These are phyloP conservation scores for Daldinia vernicosa DNA, from an alignment of 495 filamentous ascomycete genomes.

Conservation along the genomic window DNA sequence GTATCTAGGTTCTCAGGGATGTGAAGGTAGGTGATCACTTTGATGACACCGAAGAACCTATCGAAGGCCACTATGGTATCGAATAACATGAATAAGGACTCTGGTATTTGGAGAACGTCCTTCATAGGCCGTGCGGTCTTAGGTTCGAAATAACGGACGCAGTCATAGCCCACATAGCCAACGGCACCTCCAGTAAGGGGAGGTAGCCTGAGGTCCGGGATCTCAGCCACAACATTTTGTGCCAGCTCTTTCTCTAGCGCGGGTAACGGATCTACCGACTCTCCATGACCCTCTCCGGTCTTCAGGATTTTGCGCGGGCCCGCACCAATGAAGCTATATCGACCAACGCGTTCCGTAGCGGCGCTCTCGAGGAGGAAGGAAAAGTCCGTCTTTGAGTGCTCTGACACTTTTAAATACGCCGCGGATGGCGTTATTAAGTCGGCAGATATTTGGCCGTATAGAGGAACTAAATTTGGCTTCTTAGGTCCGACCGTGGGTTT, in stretches of 20 bases:
- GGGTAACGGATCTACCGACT: conserved; percentile 81
- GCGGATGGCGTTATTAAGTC: conserved; percentile 91
- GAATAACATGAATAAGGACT: conserved; percentile 97
- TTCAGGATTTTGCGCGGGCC: conserved; percentile 86
- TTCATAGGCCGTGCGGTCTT: conserved; percentile 86
- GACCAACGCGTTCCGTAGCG: conserved; percentile 88
- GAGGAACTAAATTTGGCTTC: conserved; percentile 78
- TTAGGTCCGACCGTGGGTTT: conserved; percentile 35
- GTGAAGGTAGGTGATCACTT: conserved; percentile 87
- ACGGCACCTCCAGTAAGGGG: conserved; percentile 90
- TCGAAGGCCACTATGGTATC: conserved; percentile 96
- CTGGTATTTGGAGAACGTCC: conserved; percentile 86
- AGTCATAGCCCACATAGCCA: conserved; percentile 97
- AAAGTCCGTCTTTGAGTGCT: conserved; percentile 71
- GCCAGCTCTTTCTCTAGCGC: conserved; percentile 80
- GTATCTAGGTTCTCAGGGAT: conserved; percentile 63
- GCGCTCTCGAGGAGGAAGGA: conserved; percentile 96
- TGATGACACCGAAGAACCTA: conserved; percentile 90
- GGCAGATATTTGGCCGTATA: conserved; percentile 86
- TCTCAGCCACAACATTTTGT: conserved; percentile 75
- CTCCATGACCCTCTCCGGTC: conserved; percentile 87
- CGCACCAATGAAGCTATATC: conserved; percentile 94
- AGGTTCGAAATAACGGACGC: conserved; percentile 96
- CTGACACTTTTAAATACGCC: conserved; percentile 87
- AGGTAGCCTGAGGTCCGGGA: conserved; percentile 83